Evolutionary conservation across 225 moss, liverwort and hornwort genomes (phyloP).

Genomic region (Climacium dendroides): DNA sequence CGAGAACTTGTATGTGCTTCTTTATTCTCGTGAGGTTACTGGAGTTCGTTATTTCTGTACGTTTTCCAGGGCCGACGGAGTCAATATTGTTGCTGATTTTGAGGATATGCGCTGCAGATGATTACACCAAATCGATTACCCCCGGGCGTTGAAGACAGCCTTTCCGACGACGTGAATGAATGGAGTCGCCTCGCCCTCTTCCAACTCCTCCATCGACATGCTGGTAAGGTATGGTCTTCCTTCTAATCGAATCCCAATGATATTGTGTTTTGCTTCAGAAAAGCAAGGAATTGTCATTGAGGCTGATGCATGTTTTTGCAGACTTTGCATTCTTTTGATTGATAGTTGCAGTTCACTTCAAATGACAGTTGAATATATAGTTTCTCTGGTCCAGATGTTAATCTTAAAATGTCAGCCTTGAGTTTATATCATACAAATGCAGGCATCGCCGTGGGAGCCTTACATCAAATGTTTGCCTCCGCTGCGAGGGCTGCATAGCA

Average conservation of each 20-base stretch:
- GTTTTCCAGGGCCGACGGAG: neutral
- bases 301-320: neutral
- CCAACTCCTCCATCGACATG: conserved; percentile 32
- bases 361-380: neutral
- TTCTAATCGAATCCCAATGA: neutral
- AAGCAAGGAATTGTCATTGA: neutral
- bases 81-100: neutral
- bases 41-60: neutral
- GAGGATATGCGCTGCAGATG: conserved; percentile 16
- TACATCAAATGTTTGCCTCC: conserved; percentile 35
- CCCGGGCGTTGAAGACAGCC: neutral
- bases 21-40: neutral
- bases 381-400: neutral
- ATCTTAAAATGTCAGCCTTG: neutral
- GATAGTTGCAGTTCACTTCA: neutral
- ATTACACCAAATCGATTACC: conserved; percentile 31
- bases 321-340: neutral
- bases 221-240: conserved; percentile 23
- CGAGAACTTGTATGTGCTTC: conserved; percentile 24
- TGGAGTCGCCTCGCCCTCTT: conserved; percentile 45
- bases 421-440: neutral
- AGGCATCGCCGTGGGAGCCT: conserved; percentile 41
- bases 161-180: conserved; percentile 27
- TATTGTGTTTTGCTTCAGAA: neutral
- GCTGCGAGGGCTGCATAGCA: conserved; percentile 24